Evolutionary conservation across 1,284 basidiomycete species (phyloP).

Genomic region (Cryptococcus neoformans): DNA sequence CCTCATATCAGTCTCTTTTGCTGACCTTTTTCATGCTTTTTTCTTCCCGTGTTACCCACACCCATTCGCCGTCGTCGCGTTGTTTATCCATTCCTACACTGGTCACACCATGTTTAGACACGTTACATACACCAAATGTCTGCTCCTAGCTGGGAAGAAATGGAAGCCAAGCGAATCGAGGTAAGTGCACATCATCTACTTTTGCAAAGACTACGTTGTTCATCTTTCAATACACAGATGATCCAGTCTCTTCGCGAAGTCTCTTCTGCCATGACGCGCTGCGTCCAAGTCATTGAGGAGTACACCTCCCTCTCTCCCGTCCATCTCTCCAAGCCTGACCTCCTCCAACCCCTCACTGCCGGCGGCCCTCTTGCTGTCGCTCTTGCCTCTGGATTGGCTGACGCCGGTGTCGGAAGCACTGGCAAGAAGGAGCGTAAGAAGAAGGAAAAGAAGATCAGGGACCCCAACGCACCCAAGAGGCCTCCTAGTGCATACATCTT

Average conservation of each 20-base stretch:
- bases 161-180: conserved; percentile 46
- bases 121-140: conserved; percentile 17
- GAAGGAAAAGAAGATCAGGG: conserved; percentile 59
- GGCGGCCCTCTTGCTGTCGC: conserved; percentile 12
- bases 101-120: neutral
- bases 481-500: conserved; percentile 92
- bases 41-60: neutral
- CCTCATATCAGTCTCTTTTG: neutral
- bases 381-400: conserved; percentile 11
- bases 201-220: neutral
- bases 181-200: conserved; percentile 21
- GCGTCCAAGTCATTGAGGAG: conserved; percentile 44
- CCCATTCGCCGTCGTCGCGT: neutral
- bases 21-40: neutral
- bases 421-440: conserved; percentile 29
- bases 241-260: conserved; percentile 47
- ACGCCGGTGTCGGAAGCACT: conserved; percentile 10
- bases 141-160: conserved; percentile 39
- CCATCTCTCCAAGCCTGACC: conserved; percentile 17
- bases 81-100: neutral
- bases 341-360: conserved; percentile 6
- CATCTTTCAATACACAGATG: conserved; percentile 34
- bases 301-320: conserved; percentile 44
- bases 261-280: conserved; percentile 45
- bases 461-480: conserved; percentile 92